Base-by-base conservation (phyloP, 306 rosid genomes). In the Sindora glabra region DNA sequence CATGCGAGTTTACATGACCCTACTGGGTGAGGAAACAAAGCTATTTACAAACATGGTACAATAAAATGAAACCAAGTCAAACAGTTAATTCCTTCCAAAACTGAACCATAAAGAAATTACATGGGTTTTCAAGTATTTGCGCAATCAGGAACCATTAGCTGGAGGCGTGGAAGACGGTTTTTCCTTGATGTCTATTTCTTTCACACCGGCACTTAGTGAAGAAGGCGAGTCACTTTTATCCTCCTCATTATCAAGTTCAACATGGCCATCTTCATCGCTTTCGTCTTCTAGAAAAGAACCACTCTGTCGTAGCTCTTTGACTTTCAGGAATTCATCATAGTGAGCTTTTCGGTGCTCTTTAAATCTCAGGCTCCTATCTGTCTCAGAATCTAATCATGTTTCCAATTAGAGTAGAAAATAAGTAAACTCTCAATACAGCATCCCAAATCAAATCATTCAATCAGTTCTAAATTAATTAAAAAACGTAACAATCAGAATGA, bases 301-400 rank as follows among this genome's bases (percentile, higher is more conserved):
- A 14, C 74, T 78, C 44, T 68, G 68, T 30, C 75, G 81, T 23
- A 74, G 85, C 79, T 86, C 97, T 80, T 63, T 84, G 27, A 86
- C 89, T 80, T 82, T 90, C 42, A 71, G 88, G 68, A 69, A 90
- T 70, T 90, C 97, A 72, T 90, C 83, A 40, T 90, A 90, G 70
- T 90, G 97, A 68, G 90, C 95, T 73, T 63, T 90, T 56, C 97
- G 76, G 46, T 74, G 95, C 77, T 86, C 87, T 73, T 74, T 84
- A 45, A 90, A 90, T 33, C 75, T 78, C 67, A 10, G 8, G 63
- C 72, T 80, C 73, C 69, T 82, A 25, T 79, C 95, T 66, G 84
- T 41, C 62, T 80, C 84, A 36, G 86, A 74, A 79, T 75, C 89
- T 58, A 70, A 66, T 23, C 62, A 16, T 1, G 48, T 61, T 48